Evolutionary conservation across 2,329 filamentous ascomycete genomes (phyloP).

Genomic region (Hymenoscyphus albidus): DNA sequence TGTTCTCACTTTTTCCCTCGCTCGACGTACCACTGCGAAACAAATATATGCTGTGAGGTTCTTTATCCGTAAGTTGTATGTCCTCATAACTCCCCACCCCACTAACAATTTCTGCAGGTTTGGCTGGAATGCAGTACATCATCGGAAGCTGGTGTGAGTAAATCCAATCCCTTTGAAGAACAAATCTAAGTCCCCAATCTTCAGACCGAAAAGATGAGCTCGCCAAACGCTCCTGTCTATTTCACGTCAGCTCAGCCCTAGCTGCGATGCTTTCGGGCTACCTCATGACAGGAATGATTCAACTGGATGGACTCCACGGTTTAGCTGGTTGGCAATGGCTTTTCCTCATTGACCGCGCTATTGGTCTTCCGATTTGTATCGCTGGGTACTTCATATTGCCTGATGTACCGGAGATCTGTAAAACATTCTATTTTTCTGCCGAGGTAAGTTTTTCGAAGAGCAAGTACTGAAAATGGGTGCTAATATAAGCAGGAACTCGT

Average conservation of each 20-base stretch:
- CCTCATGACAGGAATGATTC: not conserved
- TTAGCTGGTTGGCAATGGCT: not conserved
- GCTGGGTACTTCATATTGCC: not conserved
- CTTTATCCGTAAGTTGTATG: not conserved
- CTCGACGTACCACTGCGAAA: not conserved
- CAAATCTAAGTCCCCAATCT: not conserved
- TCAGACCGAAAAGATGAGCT: not conserved
- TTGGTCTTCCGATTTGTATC: not conserved
- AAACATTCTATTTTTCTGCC: too few relatives aligned
- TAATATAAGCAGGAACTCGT: too few relatives aligned
- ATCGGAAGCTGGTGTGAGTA: not conserved
- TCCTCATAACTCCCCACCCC: not conserved
- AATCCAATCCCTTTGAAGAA: not conserved
- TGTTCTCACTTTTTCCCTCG: not conserved
- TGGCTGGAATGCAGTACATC: not conserved
- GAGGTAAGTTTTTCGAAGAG: too few relatives aligned
- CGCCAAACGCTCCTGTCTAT: not conserved
- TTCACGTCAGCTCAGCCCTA: not conserved
- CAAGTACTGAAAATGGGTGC: too few relatives aligned
- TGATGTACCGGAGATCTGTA: not conserved
- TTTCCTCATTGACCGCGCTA: not conserved
- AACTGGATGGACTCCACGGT: not conserved
- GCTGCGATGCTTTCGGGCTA: not conserved
- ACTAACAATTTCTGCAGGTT: not conserved
- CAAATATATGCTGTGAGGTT: not conserved